phyloP scores from a whole-genome alignment of 1,139 yeast genomes.

The Schwanniomyces etchellsii region DNA sequence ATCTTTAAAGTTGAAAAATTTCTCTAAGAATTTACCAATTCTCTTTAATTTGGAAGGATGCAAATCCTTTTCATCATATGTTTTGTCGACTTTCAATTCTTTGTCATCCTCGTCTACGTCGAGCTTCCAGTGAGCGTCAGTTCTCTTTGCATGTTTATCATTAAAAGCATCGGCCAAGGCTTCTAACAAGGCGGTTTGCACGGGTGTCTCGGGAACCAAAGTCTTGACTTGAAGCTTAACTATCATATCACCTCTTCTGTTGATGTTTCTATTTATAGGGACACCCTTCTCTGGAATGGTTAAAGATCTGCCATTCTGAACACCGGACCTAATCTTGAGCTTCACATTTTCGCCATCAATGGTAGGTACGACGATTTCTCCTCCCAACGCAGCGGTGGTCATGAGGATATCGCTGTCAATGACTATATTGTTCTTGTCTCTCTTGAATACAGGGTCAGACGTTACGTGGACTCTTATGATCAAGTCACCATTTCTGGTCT shows the following conservation, averaged over 20 bases:
- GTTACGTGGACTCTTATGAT: conserved; percentile 73
- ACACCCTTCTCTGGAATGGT: conserved; percentile 87
- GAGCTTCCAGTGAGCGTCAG: conserved; percentile 54
- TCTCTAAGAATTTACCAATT: conserved; percentile 58
- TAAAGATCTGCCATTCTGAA: conserved; percentile 70
- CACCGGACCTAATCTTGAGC: conserved; percentile 80
- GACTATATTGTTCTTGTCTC: conserved; percentile 61
- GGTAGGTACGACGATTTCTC: conserved; percentile 82
- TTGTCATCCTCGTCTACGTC: conserved; percentile 25
- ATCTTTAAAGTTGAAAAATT: conserved; percentile 54
- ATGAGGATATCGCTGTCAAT: conserved; percentile 68
- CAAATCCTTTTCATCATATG: conserved; percentile 36
- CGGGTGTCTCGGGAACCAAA: conserved; percentile 72
- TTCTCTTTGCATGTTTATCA: conserved; percentile 71
- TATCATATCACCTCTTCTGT: conserved; percentile 75
- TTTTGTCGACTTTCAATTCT: conserved; percentile 14
- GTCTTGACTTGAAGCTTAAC: conserved; percentile 71
- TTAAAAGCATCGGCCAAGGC: conserved; percentile 89
- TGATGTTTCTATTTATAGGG: conserved; percentile 55
- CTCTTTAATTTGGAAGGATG: conserved; percentile 55
- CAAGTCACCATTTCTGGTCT: conserved; percentile 76
- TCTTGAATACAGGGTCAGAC: conserved; percentile 64
- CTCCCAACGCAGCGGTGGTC: conserved; percentile 97
- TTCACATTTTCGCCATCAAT: conserved; percentile 71
- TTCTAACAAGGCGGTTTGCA: conserved; percentile 87